Evolutionary conservation across 805 yeast genomes (phyloP).

Genomic region (Pichia californica): DNA sequence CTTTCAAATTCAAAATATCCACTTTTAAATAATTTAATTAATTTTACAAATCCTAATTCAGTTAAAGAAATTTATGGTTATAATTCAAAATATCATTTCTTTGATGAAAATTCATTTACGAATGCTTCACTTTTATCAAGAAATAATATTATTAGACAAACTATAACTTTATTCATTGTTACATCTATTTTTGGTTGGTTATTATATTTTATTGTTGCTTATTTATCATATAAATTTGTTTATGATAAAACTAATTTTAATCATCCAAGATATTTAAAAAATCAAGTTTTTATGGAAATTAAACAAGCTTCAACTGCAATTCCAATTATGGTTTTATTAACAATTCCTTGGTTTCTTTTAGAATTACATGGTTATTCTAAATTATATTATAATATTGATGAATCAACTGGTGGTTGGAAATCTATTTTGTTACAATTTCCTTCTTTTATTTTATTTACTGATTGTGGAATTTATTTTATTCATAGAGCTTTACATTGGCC

Average conservation of each 20-base stretch:
- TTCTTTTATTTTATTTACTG: conserved; percentile 84
- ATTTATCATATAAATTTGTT: conserved; percentile 66
- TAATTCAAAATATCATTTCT: conserved; percentile 43
- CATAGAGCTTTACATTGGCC: conserved; percentile 97
- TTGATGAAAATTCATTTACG: conserved; percentile 51
- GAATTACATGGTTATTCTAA: conserved; percentile 82
- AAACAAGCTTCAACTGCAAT: conserved; percentile 72
- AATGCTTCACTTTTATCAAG: conserved; percentile 67
- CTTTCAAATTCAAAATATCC: background rate
- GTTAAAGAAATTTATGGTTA: conserved; percentile 35
- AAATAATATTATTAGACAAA: conserved; percentile 66
- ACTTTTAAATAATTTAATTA: background rate
- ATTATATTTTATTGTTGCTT: conserved; percentile 71
- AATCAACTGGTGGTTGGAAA: conserved; percentile 60
- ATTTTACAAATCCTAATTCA: background rate
- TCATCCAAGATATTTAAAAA: conserved; percentile 93
- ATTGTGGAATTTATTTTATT: conserved; percentile 82
- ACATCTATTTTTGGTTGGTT: conserved; percentile 82
- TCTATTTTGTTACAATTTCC: conserved; percentile 65
- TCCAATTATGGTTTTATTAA: conserved; percentile 81
- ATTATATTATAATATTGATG: conserved; percentile 61
- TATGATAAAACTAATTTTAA: conserved; percentile 87
- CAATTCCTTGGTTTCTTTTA: conserved; percentile 83
- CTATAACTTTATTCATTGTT: conserved; percentile 55
- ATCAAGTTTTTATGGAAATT: conserved; percentile 84